Base-by-base conservation (phyloP, 306 rosid genomes). In the Medicago lupulina region DNA sequence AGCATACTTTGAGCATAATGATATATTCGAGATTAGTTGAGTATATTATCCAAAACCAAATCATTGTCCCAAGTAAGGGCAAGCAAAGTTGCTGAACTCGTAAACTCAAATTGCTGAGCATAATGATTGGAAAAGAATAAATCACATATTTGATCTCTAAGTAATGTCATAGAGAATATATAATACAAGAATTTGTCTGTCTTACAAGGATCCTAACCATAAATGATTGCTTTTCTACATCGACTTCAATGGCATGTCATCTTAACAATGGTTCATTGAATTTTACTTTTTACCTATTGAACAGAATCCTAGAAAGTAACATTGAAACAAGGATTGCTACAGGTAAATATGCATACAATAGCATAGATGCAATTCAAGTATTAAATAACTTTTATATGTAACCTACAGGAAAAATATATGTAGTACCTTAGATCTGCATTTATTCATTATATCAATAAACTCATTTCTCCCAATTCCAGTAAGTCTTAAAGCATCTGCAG, bases 391-490 rank as follows among this genome's bases (percentile, higher is more conserved):
- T 78, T 58, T 68, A 60, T 59, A 44, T 21, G 57, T 19, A 69
- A 73, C 31, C 18, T 53, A 65, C n/a, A 63, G 59, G 60, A 9
- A 81, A 78, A 78, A 58, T 63, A 73, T 31, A 40, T 74, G 76
- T 41, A 66, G 64, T 86, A 93, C 98, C 98, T 93, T 93, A 73
- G 97, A 93, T 88, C 93, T 89, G 85, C 98, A 93, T 83, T 91
- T 93, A 82, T 93, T 93, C 98, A 93, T 93, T 77, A 91, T 89
- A 86, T 93, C 98, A 84, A 93, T 93, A 86, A 93, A 93, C 77
- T 93, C 98, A 69, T 93, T 91, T 84, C 98, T 91, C 78, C 97
- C 97, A 14, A 93, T 88, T 71, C 98, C 98, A 47, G 96, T 93
- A 70, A 93, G 88, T 66, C 97, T 90, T 84, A 93, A 85, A 67